Percentiles rank a stretch among this genome's conserved stretches.
These are phyloP conservation scores for Kodamaea kaohsiungensis DNA, from an alignment of 805 yeast genomes.

Conservation along the genomic window DNA sequence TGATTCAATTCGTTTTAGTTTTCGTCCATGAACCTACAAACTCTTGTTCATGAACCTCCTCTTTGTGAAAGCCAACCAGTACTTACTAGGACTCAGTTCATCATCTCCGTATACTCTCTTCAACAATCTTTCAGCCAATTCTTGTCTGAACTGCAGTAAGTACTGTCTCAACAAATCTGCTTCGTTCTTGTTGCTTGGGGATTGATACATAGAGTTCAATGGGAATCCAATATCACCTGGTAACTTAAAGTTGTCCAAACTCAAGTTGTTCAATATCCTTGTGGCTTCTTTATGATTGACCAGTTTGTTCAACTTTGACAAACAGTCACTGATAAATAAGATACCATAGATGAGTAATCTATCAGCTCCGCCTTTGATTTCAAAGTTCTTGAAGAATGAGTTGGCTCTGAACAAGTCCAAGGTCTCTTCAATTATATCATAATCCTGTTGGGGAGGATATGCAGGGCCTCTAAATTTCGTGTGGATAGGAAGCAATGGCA, in stretches of 20 bases:
- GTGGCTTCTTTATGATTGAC: slow-evolving; percentile 60
- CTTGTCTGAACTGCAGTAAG: slow-evolving; percentile 93
- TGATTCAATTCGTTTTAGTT: neutral
- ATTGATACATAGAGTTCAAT: slow-evolving; percentile 71
- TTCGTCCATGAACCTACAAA: slow-evolving; percentile 35
- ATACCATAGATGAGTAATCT: slow-evolving; percentile 93
- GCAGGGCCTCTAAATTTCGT: slow-evolving; percentile 91
- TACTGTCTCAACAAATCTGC: slow-evolving; percentile 79
- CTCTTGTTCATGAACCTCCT: slow-evolving; percentile 95
- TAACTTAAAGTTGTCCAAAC: slow-evolving; percentile 82
- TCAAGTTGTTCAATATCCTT: slow-evolving; percentile 73
- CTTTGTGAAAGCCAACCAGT: slow-evolving; percentile 95
- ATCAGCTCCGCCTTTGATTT: slow-evolving; percentile 94
- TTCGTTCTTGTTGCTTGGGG: slow-evolving; percentile 75
- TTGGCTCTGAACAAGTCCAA: slow-evolving; percentile 93
- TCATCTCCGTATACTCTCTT: slow-evolving; percentile 68
- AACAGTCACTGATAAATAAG: slow-evolving; percentile 81
- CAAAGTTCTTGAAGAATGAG: slow-evolving; percentile 94
- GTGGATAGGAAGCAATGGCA: slow-evolving; percentile 81
- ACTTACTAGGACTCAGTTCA: slow-evolving; percentile 68
- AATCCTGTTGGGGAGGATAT: slow-evolving; percentile 66
- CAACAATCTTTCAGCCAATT: slow-evolving; percentile 78
- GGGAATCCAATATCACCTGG: slow-evolving; percentile 98
- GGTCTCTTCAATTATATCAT: slow-evolving; percentile 90
- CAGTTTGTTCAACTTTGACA: slow-evolving; percentile 56